Base-by-base conservation (phyloP, 495 filamentous ascomycete genomes). In the Oleoguttula mirabilis region DNA sequence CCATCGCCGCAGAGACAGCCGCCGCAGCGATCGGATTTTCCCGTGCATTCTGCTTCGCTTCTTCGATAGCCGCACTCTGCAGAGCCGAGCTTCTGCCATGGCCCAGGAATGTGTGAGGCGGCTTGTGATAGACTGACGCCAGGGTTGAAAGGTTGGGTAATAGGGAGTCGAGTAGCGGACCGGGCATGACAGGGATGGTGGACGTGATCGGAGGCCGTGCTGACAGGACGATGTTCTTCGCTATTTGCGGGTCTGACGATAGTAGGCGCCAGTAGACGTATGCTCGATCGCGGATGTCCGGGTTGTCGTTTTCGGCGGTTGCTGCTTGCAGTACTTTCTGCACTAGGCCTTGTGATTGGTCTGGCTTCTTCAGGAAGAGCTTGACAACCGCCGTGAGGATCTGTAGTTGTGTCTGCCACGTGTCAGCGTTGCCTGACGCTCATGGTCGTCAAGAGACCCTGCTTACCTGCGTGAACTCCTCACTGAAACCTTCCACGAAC, bases 61-160 rank as follows among this genome's bases (percentile, higher is more conserved):
- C 88, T 50, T 94, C 88, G 51, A 98, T 96, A 45, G 90, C 90
- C 30, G 88, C 86, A 52, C 80, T 79, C 62, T 96, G 90, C 54
- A 96, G 85, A 39, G 84, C 88, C 56, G 94, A 88, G 30, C 88
- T 87, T 21, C 88, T 77, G 43, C 90, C 90, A 57, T 93, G 84
- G 52, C 90, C 92, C 42, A 96, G 79, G 66, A 98, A 96, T 4
- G 86, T 86, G 66, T 90, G 85, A 27, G 90, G 85, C 12, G 88
- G 88, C 65, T 94, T 96, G 71, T 96, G 90, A 64, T 98, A 98
- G n/a, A 98, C 90, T 10, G 88, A 95, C 1, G 90, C 86, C 16
- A 98, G 75, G 10, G 92, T 94, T n/a, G 88, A 94, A 11, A 98
- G 75, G 60, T 96, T 87, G 4, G 69, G 69, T 10, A 96, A 75